phyloP scores from a whole-genome alignment of 116 monocot species.

The Dioscorea cayenensis region DNA sequence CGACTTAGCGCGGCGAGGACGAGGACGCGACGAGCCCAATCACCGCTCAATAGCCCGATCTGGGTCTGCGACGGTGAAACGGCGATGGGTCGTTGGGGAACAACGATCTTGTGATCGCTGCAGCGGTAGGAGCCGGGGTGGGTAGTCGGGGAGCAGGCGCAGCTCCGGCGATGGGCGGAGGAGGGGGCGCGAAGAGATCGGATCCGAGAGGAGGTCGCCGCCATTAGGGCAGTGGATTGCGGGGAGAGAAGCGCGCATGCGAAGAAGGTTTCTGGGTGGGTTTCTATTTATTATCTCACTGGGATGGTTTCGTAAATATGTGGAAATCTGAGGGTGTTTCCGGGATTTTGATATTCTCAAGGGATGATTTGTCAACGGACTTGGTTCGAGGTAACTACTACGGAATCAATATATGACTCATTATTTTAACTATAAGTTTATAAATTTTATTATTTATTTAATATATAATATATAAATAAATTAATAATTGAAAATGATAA shows the following conservation, averaged over 20 bases:
- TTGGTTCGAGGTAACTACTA: no score
- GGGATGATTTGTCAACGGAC: no score
- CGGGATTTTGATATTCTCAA: not conserved
- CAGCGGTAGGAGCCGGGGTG: conserved; percentile 73
- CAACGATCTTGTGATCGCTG: conserved; percentile 40
- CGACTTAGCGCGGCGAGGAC: conserved; percentile 51
- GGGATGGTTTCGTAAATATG: not conserved
- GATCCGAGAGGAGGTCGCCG: conserved; percentile 15
- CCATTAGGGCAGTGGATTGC: not conserved
- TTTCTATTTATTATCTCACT: not conserved
- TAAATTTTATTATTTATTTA: no score
- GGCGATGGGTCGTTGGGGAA: conserved; percentile 43
- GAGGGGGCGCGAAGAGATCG: conserved; percentile 5
- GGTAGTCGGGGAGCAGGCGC: conserved; percentile 64
- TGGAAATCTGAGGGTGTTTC: not conserved
- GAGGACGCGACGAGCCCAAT: no score
- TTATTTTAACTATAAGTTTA: no score
- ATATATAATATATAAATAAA: no score
- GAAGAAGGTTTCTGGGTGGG: not conserved
- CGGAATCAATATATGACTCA: no score
- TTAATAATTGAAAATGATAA: no score
- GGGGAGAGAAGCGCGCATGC: not conserved
- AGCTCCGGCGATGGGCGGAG: conserved; percentile 27
- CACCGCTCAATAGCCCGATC: not conserved
- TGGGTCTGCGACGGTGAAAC: conserved; percentile 46